Conservation (phyloP, 805 yeast genomes). For the Hanseniaspora mollemarum region DNA sequence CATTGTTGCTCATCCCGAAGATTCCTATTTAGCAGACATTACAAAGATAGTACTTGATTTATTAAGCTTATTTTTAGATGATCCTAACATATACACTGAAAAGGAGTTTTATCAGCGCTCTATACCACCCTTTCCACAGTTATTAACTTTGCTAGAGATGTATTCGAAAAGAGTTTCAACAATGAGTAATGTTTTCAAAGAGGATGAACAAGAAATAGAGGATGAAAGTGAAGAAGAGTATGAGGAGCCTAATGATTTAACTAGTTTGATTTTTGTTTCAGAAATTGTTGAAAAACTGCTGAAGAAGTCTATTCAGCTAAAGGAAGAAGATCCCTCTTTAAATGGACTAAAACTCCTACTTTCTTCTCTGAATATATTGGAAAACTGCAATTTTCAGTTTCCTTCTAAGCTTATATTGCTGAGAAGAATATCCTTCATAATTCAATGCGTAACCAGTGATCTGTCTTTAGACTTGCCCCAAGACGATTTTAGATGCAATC, state of each 20-base stretch:
- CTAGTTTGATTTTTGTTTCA: slow-evolving; percentile 7
- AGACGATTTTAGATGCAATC: not conserved
- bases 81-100: not conserved
- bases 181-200: slow-evolving; percentile 1
- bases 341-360: not conserved
- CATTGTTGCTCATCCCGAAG: not conserved
- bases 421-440: slow-evolving; percentile 22
- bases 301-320: not conserved
- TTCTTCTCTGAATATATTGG: not conserved
- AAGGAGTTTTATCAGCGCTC: not conserved
- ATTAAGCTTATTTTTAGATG: slow-evolving; percentile 8
- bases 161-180: not conserved
- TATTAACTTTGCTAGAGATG: not conserved
- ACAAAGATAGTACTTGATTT: slow-evolving; percentile 10
- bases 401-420: slow-evolving; percentile 24
- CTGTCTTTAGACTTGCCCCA: not conserved
- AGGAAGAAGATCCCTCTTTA: not conserved
- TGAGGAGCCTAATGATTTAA: slow-evolving; percentile 21
- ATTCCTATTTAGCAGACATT: slow-evolving; percentile 4
- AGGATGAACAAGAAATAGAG: slow-evolving; percentile 19
- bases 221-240: slow-evolving; percentile 19
- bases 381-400: slow-evolving; percentile 7
- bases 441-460: slow-evolving; percentile 8
- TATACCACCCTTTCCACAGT: slow-evolving; percentile 1
- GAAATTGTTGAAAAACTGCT: slow-evolving; percentile 21